Base-by-base conservation (phyloP, 2,329 filamentous ascomycete species). In the Celoporthe dispersa region DNA sequence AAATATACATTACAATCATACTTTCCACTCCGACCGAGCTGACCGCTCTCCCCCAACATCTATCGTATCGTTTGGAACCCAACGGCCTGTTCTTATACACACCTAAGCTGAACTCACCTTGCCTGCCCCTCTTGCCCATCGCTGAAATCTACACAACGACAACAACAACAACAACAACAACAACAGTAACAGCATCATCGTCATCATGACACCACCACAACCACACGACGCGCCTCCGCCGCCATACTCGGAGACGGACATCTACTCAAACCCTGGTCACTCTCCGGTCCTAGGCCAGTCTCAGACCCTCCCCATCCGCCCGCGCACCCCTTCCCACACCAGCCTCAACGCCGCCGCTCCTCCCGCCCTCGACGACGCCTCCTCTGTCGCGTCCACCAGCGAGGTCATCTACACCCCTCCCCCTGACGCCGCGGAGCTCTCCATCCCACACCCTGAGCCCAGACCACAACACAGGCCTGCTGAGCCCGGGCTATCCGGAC, bases 241-340 rank as follows among this genome's bases (percentile, higher is more conserved):
- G 5, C 87, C 87, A 7, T 89, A 89, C 74, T 84, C 84, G 53
- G 86, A 87, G 76, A 88, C 85, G 22, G 87, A 89, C 75, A 82
- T 86, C 51, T 86, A 84, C 78, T 87, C 85, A 19, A 80, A 75
- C 64, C 78, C 84, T 3, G 64, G 68, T 31, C 67, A 33, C 16
- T 71, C 70, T 44, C 70, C 39, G 74, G 73, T 51, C 66, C 70
- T 68, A 67, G 55, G 35, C 22, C 70, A 69, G 14, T 73, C 75
- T 7, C 68, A 71, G 68, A 68, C 75, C 73, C 66, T 77, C 76
- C 66, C 74, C 73, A 73, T 66, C 75, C 74, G 68, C 73, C 67
- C 73, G 73, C 73, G 77, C 75, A 61, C 73, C 74, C 67, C 73
- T 61, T 72, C 70, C 61, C 73, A 68, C 51, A 65, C 68, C 25